Conservation (phyloP, 2,329 filamentous ascomycete genomes). For the Colletotrichum gloeosporioides region DNA sequence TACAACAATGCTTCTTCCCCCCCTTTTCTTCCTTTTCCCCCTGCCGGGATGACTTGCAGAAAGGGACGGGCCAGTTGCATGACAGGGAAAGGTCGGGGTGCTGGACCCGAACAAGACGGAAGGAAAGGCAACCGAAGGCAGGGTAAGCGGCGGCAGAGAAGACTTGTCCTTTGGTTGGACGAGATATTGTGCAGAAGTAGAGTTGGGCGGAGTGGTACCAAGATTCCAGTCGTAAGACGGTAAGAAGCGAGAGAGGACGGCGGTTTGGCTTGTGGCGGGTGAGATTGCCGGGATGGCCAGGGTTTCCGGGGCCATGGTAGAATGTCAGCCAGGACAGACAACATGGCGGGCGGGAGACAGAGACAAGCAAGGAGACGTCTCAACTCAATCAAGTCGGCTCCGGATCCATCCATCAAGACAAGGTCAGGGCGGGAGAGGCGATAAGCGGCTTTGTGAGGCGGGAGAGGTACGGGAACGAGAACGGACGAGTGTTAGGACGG, state of each 20-base stretch:
- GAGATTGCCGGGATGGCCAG: conserved; percentile 4
- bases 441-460: background rate
- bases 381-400: background rate
- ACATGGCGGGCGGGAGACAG: background rate
- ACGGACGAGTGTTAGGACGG: background rate
- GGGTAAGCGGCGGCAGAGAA: background rate
- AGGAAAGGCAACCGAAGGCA: background rate
- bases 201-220: background rate
- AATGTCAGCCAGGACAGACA: background rate
- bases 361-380: background rate
- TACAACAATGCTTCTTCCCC: background rate
- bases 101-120: background rate
- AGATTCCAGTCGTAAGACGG: conserved; percentile 12
- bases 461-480: background rate
- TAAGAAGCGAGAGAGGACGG: conserved; percentile 4
- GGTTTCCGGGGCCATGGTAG: conserved; percentile 16
- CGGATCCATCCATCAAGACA: background rate
- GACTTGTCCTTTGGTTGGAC: background rate
- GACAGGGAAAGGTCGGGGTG: background rate
- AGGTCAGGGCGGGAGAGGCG: background rate
- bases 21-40: background rate
- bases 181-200: background rate
- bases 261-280: background rate
- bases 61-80: background rate
- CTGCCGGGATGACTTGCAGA: conserved; percentile 16